Evolutionary conservation across 371 early-diverging fungal genomes (phyloP).

Genomic region (Capillidium heterosporum): DNA sequence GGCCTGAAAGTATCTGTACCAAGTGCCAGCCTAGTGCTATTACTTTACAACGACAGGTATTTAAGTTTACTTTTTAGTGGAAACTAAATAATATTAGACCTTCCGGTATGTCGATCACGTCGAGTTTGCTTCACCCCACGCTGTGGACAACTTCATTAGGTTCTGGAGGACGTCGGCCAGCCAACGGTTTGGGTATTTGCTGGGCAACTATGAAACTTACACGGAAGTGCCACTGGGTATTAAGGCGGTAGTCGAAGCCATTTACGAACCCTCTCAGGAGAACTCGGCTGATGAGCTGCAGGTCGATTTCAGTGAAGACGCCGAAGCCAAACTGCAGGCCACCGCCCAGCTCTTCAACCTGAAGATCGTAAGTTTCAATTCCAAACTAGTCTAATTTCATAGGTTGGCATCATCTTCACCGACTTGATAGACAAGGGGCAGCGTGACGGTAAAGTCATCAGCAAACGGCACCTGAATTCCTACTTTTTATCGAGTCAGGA

Average conservation of each 20-base stretch:
- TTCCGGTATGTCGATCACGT: conserved; percentile 98
- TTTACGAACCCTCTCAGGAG: conserved; percentile 90
- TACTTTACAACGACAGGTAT: conserved; percentile 71
- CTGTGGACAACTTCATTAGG: conserved; percentile 79
- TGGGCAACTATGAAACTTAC: conserved; percentile 88
- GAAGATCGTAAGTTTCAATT: conserved; percentile 17
- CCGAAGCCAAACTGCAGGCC: conserved; percentile 33
- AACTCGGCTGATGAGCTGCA: conserved; percentile 68
- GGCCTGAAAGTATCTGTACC: conserved; percentile 90
- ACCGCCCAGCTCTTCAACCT: conserved; percentile 65
- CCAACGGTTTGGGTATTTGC: conserved; percentile 87
- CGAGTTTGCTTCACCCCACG: conserved; percentile 75
- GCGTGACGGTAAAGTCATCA: conserved; percentile 62
- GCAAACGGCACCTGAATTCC: conserved; percentile 78
- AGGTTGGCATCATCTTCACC: conserved; percentile 95
- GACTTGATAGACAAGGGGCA: conserved; percentile 80
- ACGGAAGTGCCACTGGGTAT: conserved; percentile 86
- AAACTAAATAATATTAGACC: conserved; percentile 25
- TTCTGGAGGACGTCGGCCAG: conserved; percentile 76
- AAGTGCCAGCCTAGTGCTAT: conserved; percentile 94
- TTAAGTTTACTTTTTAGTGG: neutral
- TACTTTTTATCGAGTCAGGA: conserved; percentile 92
- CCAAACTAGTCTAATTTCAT: conserved; percentile 16
- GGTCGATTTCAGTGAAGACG: conserved; percentile 29
- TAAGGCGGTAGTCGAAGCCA: conserved; percentile 92